phyloP scores from a whole-genome alignment of 2,329 filamentous ascomycete species.

The Lecanicillium sp. region DNA sequence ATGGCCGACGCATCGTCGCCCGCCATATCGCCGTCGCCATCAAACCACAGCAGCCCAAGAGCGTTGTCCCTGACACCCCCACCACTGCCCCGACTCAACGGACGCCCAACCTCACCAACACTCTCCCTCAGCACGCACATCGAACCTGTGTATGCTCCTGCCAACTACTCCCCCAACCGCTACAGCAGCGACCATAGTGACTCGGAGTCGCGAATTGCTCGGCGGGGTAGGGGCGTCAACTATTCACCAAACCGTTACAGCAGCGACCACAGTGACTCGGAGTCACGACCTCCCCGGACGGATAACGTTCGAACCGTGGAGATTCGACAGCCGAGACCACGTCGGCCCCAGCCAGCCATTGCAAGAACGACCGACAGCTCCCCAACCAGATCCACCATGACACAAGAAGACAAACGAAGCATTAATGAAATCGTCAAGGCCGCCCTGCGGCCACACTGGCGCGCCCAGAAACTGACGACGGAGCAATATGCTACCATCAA shows the following conservation, averaged over 20 bases:
- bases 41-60: conserved; percentile 60
- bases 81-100: conserved; percentile 48
- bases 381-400: conserved; percentile 59
- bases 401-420: conserved; percentile 78
- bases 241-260: conserved; percentile 56
- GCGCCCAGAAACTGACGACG: conserved; percentile 70
- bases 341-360: conserved; percentile 36
- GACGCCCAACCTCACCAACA: conserved; percentile 58
- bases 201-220: conserved; percentile 30
- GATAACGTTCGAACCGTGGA: conserved; percentile 35
- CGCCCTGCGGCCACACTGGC: conserved; percentile 77
- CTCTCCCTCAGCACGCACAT: conserved; percentile 64
- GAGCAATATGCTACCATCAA: conserved; percentile 93
- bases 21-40: conserved; percentile 57
- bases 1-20: conserved; percentile 48
- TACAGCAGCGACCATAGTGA: conserved; percentile 42
- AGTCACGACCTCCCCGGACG: conserved; percentile 25
- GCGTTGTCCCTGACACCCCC: conserved; percentile 64
- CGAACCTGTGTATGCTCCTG: conserved; percentile 67
- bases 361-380: conserved; percentile 57
- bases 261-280: conserved; percentile 42
- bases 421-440: conserved; percentile 83
- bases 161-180: conserved; percentile 63
- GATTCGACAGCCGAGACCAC: conserved; percentile 47
- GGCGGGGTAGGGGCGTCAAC: too few relatives aligned